These are phyloP conservation scores for Melocanna baccifera DNA, from an alignment of 176 grass and related monocot species.

Conservation along the genomic window DNA sequence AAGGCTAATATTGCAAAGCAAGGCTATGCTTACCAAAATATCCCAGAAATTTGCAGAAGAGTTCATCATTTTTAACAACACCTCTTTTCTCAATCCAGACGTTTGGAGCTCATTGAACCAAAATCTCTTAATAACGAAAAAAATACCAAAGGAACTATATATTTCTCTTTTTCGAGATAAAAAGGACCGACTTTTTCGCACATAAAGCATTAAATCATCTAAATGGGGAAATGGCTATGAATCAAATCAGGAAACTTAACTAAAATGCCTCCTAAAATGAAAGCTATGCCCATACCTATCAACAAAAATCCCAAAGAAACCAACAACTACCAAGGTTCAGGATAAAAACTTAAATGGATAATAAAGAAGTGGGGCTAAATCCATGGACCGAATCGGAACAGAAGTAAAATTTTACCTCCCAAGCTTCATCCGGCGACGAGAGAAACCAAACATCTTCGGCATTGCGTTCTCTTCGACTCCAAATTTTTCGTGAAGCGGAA, in stretches of 20 bases:
- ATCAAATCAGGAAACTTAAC: neutral
- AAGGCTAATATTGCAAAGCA: neutral
- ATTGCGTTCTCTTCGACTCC: constrained; percentile 37
- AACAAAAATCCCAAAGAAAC: neutral
- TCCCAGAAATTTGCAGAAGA: neutral
- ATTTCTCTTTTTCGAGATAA: neutral
- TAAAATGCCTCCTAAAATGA: neutral
- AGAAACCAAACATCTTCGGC: constrained; percentile 98
- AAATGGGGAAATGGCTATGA: neutral
- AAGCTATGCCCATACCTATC: neutral
- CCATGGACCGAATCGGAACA: neutral
- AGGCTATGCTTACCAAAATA: neutral
- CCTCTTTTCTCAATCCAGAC: neutral
- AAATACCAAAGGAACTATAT: neutral
- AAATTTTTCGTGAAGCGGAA: neutral
- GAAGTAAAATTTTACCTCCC: constrained; percentile 59
- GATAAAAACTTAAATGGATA: neutral
- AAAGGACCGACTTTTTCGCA: neutral
- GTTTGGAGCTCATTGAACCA: neutral
- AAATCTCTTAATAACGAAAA: neutral
- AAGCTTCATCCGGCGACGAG: constrained; percentile 77
- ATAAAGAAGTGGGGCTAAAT: neutral
- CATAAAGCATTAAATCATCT: neutral
- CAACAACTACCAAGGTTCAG: neutral
- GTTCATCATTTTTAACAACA: neutral